These are phyloP conservation scores for Jimgerdemannia lactiflua DNA, from an alignment of 192 early-diverging fungal species.

Conservation along the genomic window DNA sequence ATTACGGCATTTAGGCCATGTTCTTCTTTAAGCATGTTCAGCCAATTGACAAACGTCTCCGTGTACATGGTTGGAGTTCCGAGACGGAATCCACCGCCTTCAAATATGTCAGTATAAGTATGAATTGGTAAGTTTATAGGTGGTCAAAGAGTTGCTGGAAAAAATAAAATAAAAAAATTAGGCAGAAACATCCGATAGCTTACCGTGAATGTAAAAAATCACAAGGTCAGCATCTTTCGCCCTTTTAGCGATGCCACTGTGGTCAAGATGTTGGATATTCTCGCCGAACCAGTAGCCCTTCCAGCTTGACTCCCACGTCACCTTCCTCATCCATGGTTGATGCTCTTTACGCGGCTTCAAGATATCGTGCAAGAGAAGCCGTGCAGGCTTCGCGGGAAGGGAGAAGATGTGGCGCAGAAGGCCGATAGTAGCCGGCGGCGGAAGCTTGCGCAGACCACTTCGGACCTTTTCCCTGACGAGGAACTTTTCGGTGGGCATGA, in stretches of 20 bases:
- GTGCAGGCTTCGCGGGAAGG: constrained; percentile 30
- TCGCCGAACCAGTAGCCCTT: constrained; percentile 40
- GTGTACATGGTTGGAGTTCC: constrained; percentile 36
- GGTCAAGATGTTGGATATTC: constrained; percentile 9
- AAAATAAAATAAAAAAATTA: not conserved
- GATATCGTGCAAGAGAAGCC: constrained; percentile 32
- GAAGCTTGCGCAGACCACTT: constrained; percentile 25
- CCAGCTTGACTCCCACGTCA: constrained; percentile 17
- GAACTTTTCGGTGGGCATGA: not conserved
- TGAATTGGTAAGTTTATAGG: not conserved
- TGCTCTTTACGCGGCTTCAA: constrained; percentile 25
- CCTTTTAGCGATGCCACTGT: constrained; percentile 6
- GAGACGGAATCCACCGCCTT: constrained; percentile 39
- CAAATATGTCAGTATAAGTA: not conserved
- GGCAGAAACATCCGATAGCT: not conserved
- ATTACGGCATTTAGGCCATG: constrained; percentile 26
- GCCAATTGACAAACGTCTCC: constrained; percentile 33
- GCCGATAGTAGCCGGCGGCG: constrained; percentile 29
- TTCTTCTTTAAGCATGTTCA: constrained; percentile 24
- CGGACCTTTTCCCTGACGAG: constrained; percentile 22
- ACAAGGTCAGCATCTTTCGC: constrained; percentile 28
- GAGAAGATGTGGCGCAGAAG: constrained; percentile 30
- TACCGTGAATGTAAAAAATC: constrained; percentile 37
- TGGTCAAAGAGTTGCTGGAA: not conserved
- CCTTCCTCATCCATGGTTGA: constrained; percentile 30